These are phyloP conservation scores for Leccinum variicolor DNA, from an alignment of 768 basidiomycete species.

Conservation along the genomic window DNA sequence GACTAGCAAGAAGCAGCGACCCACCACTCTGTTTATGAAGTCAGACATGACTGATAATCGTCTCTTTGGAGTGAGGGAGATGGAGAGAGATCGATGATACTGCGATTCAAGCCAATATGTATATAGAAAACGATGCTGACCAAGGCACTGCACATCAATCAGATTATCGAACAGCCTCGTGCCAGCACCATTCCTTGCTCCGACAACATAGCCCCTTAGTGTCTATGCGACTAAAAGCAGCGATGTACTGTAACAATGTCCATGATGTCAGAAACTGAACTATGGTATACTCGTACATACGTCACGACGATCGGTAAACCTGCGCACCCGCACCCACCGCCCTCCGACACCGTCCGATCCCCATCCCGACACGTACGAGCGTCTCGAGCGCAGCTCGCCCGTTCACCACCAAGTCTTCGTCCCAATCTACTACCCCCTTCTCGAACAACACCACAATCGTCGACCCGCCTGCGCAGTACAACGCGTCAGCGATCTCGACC, in stretches of 20 bases:
- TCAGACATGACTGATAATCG: neutral
- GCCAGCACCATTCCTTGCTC: neutral
- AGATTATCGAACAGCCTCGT: neutral
- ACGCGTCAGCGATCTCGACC: neutral
- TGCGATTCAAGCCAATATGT: neutral
- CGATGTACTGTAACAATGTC: neutral
- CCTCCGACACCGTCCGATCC: conserved; percentile 54
- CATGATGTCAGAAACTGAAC: neutral
- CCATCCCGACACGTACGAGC: conserved; percentile 84
- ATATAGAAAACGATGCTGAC: neutral
- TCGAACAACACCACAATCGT: conserved; percentile 91
- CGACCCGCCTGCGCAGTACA: conserved; percentile 61
- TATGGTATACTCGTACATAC: neutral
- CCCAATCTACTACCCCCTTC: conserved; percentile 82
- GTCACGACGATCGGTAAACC: neutral
- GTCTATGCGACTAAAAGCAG: neutral
- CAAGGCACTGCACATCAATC: neutral
- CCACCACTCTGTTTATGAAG: neutral
- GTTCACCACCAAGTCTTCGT: conserved; percentile 85
- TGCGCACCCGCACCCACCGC: neutral
- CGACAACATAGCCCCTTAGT: neutral
- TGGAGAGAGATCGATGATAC: neutral
- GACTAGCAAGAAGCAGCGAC: neutral
- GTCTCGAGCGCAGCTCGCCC: conserved; percentile 87
- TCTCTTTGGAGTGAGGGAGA: neutral